Conservation (phyloP, 768 basidiomycete species). For the Antrodiella citrinella region DNA sequence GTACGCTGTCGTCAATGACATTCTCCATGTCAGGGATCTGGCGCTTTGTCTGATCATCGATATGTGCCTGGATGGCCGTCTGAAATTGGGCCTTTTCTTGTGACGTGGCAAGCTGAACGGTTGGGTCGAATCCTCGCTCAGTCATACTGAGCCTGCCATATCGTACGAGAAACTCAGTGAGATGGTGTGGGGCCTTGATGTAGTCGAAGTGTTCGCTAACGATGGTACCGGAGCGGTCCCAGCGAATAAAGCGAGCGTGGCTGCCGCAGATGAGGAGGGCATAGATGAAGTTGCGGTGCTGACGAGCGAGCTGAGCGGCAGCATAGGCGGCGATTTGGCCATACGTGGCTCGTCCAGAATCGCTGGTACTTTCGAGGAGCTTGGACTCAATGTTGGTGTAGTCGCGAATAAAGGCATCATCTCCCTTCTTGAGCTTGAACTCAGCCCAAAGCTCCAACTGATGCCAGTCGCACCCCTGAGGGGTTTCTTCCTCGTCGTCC, state of each 20-base stretch:
- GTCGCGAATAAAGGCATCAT: neutral
- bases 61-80: too few species aligned
- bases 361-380: neutral
- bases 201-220: too few species aligned
- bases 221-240: too few species aligned
- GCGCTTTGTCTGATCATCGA: too few species aligned
- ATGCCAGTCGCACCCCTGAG: neutral
- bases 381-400: neutral
- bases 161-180: constrained; percentile 3
- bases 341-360: neutral
- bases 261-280: neutral
- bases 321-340: neutral
- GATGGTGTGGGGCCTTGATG: neutral
- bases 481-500: too few species aligned
- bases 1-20: too few species aligned
- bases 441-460: neutral
- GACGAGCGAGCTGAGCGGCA: neutral
- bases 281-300: neutral
- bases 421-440: neutral
- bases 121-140: constrained; percentile 1
- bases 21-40: too few species aligned
- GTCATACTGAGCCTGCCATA: neutral
- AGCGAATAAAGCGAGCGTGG: neutral
- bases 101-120: neutral
- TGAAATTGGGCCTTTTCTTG: too few species aligned